These are phyloP conservation scores for Theobroma grandiflorum DNA, from an alignment of 441 rosid genomes.

Conservation along the genomic window DNA sequence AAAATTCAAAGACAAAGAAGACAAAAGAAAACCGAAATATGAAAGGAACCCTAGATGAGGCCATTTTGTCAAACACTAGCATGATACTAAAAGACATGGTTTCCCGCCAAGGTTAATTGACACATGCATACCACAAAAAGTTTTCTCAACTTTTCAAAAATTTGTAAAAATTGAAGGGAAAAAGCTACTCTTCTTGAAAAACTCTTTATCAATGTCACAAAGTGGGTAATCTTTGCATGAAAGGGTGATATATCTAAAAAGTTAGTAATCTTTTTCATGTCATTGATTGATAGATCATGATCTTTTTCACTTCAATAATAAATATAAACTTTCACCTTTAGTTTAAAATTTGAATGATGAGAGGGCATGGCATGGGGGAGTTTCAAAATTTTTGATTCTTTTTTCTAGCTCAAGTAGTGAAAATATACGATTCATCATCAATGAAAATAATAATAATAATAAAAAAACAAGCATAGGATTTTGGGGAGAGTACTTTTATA, in stretches of 20 bases:
- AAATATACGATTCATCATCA: neutral
- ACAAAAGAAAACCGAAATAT: neutral
- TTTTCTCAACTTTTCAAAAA: neutral
- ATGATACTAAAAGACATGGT: neutral
- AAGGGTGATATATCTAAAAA: constrained; percentile 41
- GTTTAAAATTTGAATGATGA: constrained; percentile 42
- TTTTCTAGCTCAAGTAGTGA: neutral
- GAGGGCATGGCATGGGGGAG: constrained; percentile 4
- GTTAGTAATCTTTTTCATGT: constrained; percentile 42
- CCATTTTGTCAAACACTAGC: neutral
- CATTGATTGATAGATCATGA: constrained; percentile 63
- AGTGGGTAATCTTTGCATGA: constrained; percentile 35
- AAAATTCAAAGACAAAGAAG: neutral
- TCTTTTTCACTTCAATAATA: constrained; percentile 48
- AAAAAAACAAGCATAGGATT: constrained; percentile 17
- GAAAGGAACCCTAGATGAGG: neutral
- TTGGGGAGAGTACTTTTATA: constrained; percentile 16
- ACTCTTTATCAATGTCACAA: neutral
- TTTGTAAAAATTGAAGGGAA: constrained; percentile 16
- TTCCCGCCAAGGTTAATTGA: constrained; percentile 37
- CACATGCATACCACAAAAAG: constrained; percentile 29
- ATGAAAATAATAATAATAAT: neutral
- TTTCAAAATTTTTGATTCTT: constrained; percentile 19
- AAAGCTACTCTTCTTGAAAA: neutral
- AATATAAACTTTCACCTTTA: constrained; percentile 35